A percentile compares a stretch with the other conserved stretches of the same genome.
phyloP scores from a whole-genome alignment of 2,329 filamentous ascomycete species.

The Metarhizium album region DNA sequence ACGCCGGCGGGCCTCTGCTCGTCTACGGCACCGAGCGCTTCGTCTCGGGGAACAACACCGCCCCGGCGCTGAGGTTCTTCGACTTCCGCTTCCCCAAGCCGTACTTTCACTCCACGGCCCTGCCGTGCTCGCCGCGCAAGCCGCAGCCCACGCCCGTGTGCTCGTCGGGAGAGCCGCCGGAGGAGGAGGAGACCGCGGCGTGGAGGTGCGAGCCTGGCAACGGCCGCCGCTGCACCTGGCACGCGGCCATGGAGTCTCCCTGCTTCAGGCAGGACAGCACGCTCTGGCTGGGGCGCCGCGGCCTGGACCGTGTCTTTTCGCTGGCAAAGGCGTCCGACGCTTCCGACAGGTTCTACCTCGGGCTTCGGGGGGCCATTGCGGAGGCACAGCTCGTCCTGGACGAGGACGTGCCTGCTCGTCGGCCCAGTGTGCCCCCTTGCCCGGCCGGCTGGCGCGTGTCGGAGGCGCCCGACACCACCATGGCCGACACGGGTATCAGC shows the following conservation, averaged over 20 bases:
- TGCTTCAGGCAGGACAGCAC: slow-evolving; percentile 40
- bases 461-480: slow-evolving; percentile 9
- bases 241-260: slow-evolving; percentile 29
- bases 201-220: slow-evolving; percentile 23
- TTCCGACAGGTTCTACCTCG: slow-evolving; percentile 38
- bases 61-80: slow-evolving; percentile 37
- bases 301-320: slow-evolving; percentile 30
- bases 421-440: slow-evolving; percentile 6
- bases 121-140: slow-evolving; percentile 29
- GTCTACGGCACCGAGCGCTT: slow-evolving; percentile 41
- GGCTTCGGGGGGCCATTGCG: slow-evolving; percentile 35
- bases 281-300: slow-evolving; percentile 29
- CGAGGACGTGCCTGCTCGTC: slow-evolving; percentile 18
- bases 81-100: slow-evolving; percentile 40
- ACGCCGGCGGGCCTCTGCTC: slow-evolving; percentile 35
- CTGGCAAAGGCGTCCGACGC: slow-evolving; percentile 36
- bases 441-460: neutral
- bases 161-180: slow-evolving; percentile 3
- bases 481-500: slow-evolving; percentile 23
- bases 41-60: slow-evolving; percentile 34
- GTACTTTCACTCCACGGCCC: slow-evolving; percentile 37
- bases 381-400: slow-evolving; percentile 27
- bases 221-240: slow-evolving; percentile 34
- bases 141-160: neutral
- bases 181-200: neutral